A percentile compares a stretch with the other conserved stretches of the same genome.
These are phyloP conservation scores for Hebeloma cylindrosporum DNA, from an alignment of 768 basidiomycete genomes.

Conservation along the genomic window DNA sequence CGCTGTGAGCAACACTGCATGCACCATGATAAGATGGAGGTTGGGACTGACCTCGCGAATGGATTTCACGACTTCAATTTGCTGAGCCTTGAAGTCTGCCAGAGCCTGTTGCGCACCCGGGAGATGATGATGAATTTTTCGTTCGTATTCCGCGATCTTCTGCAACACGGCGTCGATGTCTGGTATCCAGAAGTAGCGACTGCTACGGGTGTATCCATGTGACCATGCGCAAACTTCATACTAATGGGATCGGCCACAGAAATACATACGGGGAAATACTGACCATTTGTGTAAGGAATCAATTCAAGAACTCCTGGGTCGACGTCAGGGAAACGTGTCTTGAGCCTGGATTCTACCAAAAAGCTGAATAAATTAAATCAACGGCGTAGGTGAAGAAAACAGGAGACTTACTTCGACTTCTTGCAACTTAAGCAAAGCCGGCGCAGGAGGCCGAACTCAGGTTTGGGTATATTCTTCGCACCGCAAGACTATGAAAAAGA, in stretches of 20 bases:
- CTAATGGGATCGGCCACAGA: too few relatives aligned
- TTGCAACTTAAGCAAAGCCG: too few relatives aligned
- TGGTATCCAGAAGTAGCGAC: constrained; percentile 30
- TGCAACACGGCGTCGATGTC: constrained; percentile 26
- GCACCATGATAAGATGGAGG: too few relatives aligned
- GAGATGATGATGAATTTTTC: constrained; percentile 13
- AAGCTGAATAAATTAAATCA: constrained; percentile 26
- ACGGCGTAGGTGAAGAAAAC: too few relatives aligned
- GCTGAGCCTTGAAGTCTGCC: constrained; percentile 22
- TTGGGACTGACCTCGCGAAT: constrained; percentile 13
- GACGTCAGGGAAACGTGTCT: constrained; percentile 22
- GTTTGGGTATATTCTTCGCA: too few relatives aligned
- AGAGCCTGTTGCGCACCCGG: constrained; percentile 24
- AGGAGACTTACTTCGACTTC: too few relatives aligned
- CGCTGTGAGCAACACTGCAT: too few relatives aligned
- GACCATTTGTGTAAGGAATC: constrained; percentile 31
- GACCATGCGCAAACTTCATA: too few relatives aligned
- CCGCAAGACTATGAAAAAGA: too few relatives aligned
- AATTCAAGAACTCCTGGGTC: constrained; percentile 28
- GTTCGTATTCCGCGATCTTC: constrained; percentile 13
- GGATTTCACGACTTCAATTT: constrained; percentile 13
- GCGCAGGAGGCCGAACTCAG: too few relatives aligned
- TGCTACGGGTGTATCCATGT: too few relatives aligned
- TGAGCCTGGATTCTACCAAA: constrained; percentile 23
- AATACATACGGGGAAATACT: too few relatives aligned